Conservation (phyloP, 2,329 filamentous ascomycete species). For the Apiospora koreana region DNA sequence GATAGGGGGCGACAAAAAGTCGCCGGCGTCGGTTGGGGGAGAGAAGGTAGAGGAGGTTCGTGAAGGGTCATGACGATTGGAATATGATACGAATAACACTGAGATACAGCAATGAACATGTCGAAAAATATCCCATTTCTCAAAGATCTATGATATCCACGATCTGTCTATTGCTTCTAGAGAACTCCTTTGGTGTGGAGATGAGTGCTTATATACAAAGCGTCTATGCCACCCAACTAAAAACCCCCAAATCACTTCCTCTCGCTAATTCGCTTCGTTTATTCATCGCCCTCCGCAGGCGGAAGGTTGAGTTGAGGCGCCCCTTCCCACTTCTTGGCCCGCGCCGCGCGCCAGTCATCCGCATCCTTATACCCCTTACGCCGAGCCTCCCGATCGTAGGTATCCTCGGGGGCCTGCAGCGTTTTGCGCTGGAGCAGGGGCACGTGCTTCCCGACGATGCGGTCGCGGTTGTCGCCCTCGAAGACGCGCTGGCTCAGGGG, state of each 20-base stretch:
- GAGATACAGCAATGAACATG: background rate
- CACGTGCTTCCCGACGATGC: constrained; percentile 54
- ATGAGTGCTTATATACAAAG: background rate
- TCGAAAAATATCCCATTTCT: background rate
- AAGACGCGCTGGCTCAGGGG: constrained; percentile 43
- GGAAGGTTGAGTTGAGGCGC: background rate
- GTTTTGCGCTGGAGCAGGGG: constrained; percentile 53
- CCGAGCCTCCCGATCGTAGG: constrained; percentile 63
- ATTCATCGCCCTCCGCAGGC: constrained; percentile 31
- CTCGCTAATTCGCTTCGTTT: background rate
- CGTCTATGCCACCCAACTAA: background rate
- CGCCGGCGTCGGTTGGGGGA: background rate
- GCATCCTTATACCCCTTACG: constrained; percentile 58
- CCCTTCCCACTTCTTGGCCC: constrained; percentile 23
- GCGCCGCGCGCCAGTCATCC: constrained; percentile 42
- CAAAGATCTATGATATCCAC: background rate
- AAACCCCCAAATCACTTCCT: background rate
- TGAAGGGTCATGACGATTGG: background rate
- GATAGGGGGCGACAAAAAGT: background rate
- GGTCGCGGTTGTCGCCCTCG: constrained; percentile 55
- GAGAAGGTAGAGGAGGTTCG: background rate
- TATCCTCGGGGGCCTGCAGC: constrained; percentile 52
- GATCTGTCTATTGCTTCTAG: background rate
- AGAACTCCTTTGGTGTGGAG: background rate
- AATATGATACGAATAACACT: no score